Evolutionary conservation across 2,329 filamentous ascomycete species (phyloP), one percentile per base, ranked within the genome.

Genomic region (Sporothrix humicola): DNA sequence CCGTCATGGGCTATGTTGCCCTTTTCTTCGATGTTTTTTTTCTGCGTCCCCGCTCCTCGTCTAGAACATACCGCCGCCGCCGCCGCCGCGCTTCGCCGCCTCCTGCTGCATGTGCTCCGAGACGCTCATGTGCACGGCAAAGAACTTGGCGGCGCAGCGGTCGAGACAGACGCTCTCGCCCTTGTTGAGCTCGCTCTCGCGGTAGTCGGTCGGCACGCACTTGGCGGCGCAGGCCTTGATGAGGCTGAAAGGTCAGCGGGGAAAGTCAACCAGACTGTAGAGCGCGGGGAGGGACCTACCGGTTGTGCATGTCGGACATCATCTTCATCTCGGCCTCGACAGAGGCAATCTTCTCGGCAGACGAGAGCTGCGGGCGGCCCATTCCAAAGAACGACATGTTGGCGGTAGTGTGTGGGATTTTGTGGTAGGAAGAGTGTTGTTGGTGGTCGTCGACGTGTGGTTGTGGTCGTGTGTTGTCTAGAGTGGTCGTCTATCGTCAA

Each of bases 101-200:
- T 97, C 93, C 77, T 91, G 90, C 85, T 98, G 94, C 90, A 98
- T 94, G 85, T 97, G 93, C 85, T 98, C 95, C 80, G 93, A 95
- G 74, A 98, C 93, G 87, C 98, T 98, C 87, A 97, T 91, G 83
- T 97, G 97, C 80, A 97, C 95, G 79, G 98, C 95, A 85, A 99
- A 98, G 87, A 98, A 99, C 87, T 99, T 99, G 81, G 93, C 89
- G 74, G 97, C 93, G 85, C 97, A 99, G 80, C 96, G 93, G 86
- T 99, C 96, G 79, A 99, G 91, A 86, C 97, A 99, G 79, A 99
- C 96, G 78, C 92, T 94, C 85, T 99, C 96, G 87, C 95, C 97
- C 87, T 99, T 99, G 90, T 98, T 97, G 80, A 99, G 91, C 79
- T 99, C 95, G 82, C 89, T 90, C 86, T 99, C 96, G 82, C 94